Evolutionary conservation across 1,284 basidiomycete genomes (phyloP).

Genomic region (Kalmanozyma brasiliensis): DNA sequence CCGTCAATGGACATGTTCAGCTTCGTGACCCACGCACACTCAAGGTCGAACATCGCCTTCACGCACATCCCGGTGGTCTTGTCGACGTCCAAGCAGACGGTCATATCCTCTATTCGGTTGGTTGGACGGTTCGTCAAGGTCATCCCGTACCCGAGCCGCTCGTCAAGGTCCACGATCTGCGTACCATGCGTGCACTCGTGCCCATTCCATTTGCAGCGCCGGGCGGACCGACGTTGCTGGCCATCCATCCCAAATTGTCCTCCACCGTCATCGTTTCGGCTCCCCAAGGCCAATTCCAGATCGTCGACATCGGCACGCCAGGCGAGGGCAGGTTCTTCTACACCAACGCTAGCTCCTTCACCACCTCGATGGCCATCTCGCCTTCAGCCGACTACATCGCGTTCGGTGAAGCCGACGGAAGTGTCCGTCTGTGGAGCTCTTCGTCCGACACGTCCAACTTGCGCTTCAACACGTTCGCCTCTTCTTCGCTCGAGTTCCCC

Average conservation of each 20-base stretch:
- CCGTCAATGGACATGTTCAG: constrained; percentile 62
- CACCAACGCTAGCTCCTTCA: constrained; percentile 75
- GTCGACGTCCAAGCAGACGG: constrained; percentile 66
- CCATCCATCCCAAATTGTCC: constrained; percentile 81
- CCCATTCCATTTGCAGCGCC: constrained; percentile 82
- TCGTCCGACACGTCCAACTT: constrained; percentile 70
- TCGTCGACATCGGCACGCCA: constrained; percentile 82
- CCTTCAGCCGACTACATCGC: constrained; percentile 89
- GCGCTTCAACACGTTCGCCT: constrained; percentile 85
- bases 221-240: constrained; percentile 86
- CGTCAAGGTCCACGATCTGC: constrained; percentile 90
- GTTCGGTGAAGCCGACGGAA: constrained; percentile 88
- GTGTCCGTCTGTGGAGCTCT: constrained; percentile 84
- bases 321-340: constrained; percentile 78
- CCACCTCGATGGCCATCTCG: constrained; percentile 84
- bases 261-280: constrained; percentile 84
- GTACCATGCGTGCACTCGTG: constrained; percentile 80
- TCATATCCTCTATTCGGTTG: constrained; percentile 63
- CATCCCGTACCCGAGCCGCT: constrained; percentile 89
- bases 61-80: constrained; percentile 67
- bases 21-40: constrained; percentile 65
- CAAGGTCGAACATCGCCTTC: constrained; percentile 58
- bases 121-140: constrained; percentile 73
- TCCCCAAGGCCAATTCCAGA: constrained; percentile 86
- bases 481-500: constrained; percentile 84